A percentile compares a stretch with the other conserved stretches of the same genome.
phyloP scores from a whole-genome alignment of 2,329 filamentous ascomycete species.

The Zalaria sp. region DNA sequence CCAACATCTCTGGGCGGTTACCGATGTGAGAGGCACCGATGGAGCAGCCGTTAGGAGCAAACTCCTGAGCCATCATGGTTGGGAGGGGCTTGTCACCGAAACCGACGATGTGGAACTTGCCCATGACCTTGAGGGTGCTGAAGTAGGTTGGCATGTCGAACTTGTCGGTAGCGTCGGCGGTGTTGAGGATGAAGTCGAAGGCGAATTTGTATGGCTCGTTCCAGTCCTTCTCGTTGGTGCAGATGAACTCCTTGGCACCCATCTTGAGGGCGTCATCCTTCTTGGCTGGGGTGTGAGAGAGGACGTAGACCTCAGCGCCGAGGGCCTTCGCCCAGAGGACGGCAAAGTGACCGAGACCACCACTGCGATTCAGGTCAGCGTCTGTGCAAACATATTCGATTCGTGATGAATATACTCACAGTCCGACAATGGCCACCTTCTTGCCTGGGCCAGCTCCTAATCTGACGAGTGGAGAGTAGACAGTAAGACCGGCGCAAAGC shows the following conservation, averaged over 20 bases:
- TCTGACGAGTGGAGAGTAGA: conserved; percentile 63
- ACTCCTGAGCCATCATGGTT: conserved; percentile 56
- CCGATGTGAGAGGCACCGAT: conserved; percentile 38
- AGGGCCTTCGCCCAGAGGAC: conserved; percentile 36
- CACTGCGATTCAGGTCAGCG: conserved; percentile 13
- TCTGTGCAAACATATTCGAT: neutral
- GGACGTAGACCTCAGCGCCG: conserved; percentile 47
- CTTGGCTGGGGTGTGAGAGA: conserved; percentile 46
- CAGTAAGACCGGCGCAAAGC: conserved; percentile 71
- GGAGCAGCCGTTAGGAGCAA: conserved; percentile 55
- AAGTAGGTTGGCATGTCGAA: conserved; percentile 63
- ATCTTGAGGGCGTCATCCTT: conserved; percentile 45
- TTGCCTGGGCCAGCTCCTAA: conserved; percentile 64
- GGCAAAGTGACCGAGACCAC: conserved; percentile 36
- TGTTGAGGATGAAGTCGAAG: conserved; percentile 67
- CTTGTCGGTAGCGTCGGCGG: conserved; percentile 52
- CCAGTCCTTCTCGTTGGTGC: conserved; percentile 44
- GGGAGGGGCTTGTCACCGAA: conserved; percentile 65
- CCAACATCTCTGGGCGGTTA: conserved; percentile 33
- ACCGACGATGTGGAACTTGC: conserved; percentile 65
- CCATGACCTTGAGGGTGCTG: conserved; percentile 66
- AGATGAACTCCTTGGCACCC: conserved; percentile 47
- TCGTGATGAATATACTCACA: conserved; percentile 24
- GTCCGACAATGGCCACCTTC: conserved; percentile 51
- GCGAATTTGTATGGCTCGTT: conserved; percentile 40